phyloP scores from a whole-genome alignment of 495 filamentous ascomycete genomes.

The Podospora conica region DNA sequence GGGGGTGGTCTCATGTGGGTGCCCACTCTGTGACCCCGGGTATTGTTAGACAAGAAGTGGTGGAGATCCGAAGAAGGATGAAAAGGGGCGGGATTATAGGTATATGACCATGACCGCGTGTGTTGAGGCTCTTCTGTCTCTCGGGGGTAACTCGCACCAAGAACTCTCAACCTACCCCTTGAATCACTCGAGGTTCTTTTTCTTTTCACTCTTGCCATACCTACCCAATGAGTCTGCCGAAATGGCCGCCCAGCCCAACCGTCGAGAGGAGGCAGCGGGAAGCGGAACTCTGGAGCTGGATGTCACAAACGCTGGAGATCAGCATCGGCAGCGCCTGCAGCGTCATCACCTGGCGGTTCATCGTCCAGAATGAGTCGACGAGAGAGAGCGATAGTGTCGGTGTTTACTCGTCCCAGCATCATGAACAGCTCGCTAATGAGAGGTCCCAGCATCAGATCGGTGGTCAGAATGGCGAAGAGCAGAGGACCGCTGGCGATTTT shows the following conservation, averaged over 20 bases:
- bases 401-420: neutral
- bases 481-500: slow-evolving; percentile 13
- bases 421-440: slow-evolving; percentile 5
- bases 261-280: neutral
- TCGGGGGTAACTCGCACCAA: neutral
- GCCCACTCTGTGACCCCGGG: neutral
- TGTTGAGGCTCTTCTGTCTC: neutral
- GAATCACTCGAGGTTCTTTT: neutral
- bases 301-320: slow-evolving; percentile 19
- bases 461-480: neutral
- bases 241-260: slow-evolving; percentile 12
- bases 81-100: neutral
- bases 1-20: neutral
- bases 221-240: slow-evolving; percentile 11
- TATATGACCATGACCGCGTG: neutral
- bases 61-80: neutral
- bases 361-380: slow-evolving; percentile 13
- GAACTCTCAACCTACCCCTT: neutral
- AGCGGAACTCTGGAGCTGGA: neutral
- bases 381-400: slow-evolving; percentile 8
- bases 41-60: neutral
- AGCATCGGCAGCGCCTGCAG: slow-evolving; percentile 17
- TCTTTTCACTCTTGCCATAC: neutral
- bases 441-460: neutral
- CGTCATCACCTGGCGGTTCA: slow-evolving; percentile 23